Percentiles rank a stretch among this genome's conserved stretches.
phyloP scores from a whole-genome alignment of 176 grass and related monocot genomes.

The Raddia distichophylla region DNA sequence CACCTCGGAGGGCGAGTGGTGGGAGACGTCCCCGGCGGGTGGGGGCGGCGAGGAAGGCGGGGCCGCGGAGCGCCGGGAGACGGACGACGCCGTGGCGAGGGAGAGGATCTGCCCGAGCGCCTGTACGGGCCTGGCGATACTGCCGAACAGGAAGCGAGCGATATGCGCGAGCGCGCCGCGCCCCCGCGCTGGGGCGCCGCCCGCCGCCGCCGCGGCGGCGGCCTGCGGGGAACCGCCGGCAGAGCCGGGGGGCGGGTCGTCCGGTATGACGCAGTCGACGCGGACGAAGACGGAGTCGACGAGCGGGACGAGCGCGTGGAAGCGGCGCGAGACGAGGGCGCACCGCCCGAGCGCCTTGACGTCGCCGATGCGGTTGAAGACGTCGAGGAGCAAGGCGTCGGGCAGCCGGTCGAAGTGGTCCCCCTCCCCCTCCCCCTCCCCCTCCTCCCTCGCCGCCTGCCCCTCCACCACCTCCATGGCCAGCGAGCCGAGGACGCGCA shows the following conservation, averaged over 20 bases:
- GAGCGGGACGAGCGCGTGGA: constrained; percentile 77
- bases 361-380: constrained; percentile 82
- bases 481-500: neutral
- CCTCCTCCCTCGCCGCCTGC: constrained; percentile 7
- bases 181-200: neutral
- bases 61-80: constrained; percentile 23
- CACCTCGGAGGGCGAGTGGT: constrained; percentile 93
- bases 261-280: constrained; percentile 89
- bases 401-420: constrained; percentile 87
- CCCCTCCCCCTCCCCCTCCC: neutral
- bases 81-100: constrained; percentile 46
- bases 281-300: constrained; percentile 82
- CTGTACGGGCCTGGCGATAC: constrained; percentile 74
- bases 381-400: constrained; percentile 75
- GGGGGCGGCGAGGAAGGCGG: neutral
- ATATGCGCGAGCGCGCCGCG: constrained; percentile 58
- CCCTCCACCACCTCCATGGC: neutral
- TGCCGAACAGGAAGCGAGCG: constrained; percentile 65
- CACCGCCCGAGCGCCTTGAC: constrained; percentile 87
- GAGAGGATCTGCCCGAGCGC: constrained; percentile 79
- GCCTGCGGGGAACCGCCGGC: constrained; percentile 17
- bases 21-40: constrained; percentile 58
- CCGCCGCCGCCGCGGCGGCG: neutral
- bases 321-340: constrained; percentile 76
- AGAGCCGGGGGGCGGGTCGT: constrained; percentile 43